Percentiles rank a stretch among this genome's conserved stretches.
Conservation (phyloP, 306 rosid species). For the Aeschynomene evenia region DNA sequence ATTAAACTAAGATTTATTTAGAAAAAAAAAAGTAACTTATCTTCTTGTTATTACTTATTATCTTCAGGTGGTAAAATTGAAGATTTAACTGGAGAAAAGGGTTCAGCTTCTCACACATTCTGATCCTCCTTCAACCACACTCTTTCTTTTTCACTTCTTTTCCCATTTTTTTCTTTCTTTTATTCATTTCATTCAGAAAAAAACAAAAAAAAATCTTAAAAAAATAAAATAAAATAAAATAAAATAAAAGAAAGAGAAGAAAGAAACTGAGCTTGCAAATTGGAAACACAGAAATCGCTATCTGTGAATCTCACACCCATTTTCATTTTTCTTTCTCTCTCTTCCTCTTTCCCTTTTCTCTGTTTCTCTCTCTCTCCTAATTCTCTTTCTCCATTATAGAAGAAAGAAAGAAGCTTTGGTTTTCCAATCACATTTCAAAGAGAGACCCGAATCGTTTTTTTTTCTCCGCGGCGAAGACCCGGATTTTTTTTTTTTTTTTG, state of each 20-base stretch:
- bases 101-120: neutral
- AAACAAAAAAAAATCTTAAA: too few species aligned
- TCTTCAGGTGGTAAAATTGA: conserved; percentile 18
- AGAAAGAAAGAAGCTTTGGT: neutral
- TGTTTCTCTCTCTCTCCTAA: neutral
- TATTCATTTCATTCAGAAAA: neutral
- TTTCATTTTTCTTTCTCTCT: neutral
- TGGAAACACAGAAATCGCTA: conserved; percentile 40
- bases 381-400: neutral
- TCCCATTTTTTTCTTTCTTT: neutral
- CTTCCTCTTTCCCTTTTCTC: neutral
- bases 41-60: too few species aligned
- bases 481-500: conserved; percentile 9
- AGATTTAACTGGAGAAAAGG: conserved; percentile 21
- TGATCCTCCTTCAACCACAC: neutral
- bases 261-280: conserved; percentile 14
- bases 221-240: neutral
- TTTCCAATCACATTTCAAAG: conserved; percentile 16
- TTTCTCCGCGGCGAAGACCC: neutral
- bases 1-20: too few species aligned
- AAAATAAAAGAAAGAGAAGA: neutral
- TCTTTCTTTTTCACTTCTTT: neutral
- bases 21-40: neutral
- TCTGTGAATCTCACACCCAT: conserved; percentile 26
- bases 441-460: conserved; percentile 19